phyloP scores from a whole-genome alignment of 495 filamentous ascomycete species.

The Aspergillus sclerotioniger region DNA sequence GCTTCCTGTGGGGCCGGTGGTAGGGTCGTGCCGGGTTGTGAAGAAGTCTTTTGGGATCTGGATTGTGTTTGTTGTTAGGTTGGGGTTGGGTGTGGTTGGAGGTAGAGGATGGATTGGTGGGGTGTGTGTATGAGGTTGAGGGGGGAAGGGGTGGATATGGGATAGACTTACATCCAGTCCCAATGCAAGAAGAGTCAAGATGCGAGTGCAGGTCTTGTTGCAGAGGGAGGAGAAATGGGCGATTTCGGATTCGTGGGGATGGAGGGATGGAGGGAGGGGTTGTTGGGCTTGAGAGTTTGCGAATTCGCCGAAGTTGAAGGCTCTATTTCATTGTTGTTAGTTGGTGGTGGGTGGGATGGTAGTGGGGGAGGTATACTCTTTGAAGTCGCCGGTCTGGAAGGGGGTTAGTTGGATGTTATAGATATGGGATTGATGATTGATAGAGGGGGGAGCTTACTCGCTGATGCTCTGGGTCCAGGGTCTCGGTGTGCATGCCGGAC shows the following conservation, averaged over 20 bases:
- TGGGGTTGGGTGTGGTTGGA: neutral
- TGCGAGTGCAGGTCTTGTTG: constrained; percentile 66
- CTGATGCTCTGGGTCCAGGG: constrained; percentile 79
- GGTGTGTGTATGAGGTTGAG: neutral
- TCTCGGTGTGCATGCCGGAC: constrained; percentile 85
- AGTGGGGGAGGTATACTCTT: constrained; percentile 62
- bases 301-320: constrained; percentile 90
- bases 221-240: constrained; percentile 65
- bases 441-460: constrained; percentile 50
- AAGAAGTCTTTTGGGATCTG: constrained; percentile 66
- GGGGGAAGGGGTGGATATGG: neutral
- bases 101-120: neutral
- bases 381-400: constrained; percentile 80
- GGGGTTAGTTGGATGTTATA: constrained; percentile 11
- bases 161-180: constrained; percentile 57
- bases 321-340: constrained; percentile 49
- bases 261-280: constrained; percentile 68
- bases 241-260: constrained; percentile 57
- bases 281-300: constrained; percentile 70
- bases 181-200: constrained; percentile 72
- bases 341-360: constrained; percentile 1
- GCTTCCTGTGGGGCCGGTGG: constrained; percentile 60
- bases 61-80: neutral
- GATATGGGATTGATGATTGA: neutral
- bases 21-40: constrained; percentile 63